Base-by-base conservation (phyloP, 257 asterid species). In the Solanum bulbocastanum region DNA sequence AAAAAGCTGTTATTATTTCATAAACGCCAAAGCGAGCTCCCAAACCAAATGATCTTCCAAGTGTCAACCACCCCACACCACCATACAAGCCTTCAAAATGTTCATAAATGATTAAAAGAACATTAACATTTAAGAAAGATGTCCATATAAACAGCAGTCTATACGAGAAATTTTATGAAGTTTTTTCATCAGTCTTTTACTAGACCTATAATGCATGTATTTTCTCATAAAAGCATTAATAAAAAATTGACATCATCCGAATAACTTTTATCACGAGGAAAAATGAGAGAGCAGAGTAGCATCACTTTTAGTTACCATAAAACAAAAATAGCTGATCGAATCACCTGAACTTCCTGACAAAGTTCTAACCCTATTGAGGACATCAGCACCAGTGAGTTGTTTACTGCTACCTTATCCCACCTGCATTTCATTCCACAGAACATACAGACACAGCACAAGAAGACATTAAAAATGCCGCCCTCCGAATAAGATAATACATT, bases 11-110 rank as follows among this genome's bases (percentile, higher is more conserved):
- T 89, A 93, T 33, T 86, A 94, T 90, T 92, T 96, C 99, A 92
- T 95, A 94, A 90, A 91, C 89, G 81, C 98, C 96, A 88, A 96
- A 96, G 75, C 99, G 99, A 90, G 89, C 94, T 86, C 99, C 99
- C 81, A 92, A 76, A 75, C 98, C 94, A 78, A 93, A 72, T 78
- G 94, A 89, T 87, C 98, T 93, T 65, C 98, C 98, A 32, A 91
- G 52, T 37, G 87, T 88, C 92, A 91, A 88, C 98, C 98, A 96
- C 83, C 94, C 95, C 79, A 94, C 60, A 76, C 99, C 99, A 87
- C 91, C 91, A 88, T 92, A 96, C 87, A 95, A 85, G 66, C 98
- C 99, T 96, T 88, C 84, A 91, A n/a, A n/a, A 90, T 82, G 60
- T 52, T 62, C 69, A 74, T 72, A 33, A 86, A 56, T 86, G 76